Conservation (phyloP, 78 protist species). For the Anaeramoeba ignava region DNA sequence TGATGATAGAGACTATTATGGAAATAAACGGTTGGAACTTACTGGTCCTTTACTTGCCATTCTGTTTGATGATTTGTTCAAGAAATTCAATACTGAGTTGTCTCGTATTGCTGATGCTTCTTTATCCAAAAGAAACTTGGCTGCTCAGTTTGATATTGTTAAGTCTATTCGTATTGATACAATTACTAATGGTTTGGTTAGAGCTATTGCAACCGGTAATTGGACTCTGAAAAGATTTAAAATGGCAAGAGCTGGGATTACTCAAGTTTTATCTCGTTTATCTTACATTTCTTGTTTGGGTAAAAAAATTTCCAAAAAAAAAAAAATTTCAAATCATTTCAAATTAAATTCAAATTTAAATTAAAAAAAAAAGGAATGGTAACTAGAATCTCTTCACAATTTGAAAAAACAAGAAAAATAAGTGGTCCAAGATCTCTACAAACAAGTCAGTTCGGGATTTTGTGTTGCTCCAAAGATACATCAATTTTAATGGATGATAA, state of each 20-base stretch:
- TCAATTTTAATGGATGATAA: too few species aligned
- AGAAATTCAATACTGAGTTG: conserved; percentile 62
- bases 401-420: conserved; percentile 95
- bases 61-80: conserved; percentile 90
- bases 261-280: conserved; percentile 82
- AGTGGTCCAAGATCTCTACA: conserved; percentile 80
- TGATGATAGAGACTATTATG: conserved; percentile 92
- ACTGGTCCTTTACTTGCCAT: conserved; percentile 26
- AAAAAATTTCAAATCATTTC: too few species aligned
- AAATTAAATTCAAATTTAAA: too few species aligned
- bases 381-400: conserved; percentile 90
- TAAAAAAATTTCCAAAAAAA: too few species aligned
- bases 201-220: conserved; percentile 91
- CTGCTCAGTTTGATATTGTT: conserved; percentile 41
- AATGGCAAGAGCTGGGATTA: conserved; percentile 90
- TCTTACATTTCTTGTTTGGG: conserved; percentile 92
- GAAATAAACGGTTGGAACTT: conserved; percentile 79
- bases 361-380: too few species aligned
- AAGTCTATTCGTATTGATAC: conserved; percentile 19
- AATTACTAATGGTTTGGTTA: conserved; percentile 72
- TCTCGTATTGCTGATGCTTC: conserved; percentile 39
- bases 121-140: conserved; percentile 30
- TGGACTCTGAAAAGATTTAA: conserved; percentile 93
- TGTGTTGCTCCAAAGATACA: too few species aligned
- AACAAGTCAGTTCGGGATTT: conserved; percentile 97